These are phyloP conservation scores for Candida montana DNA, from an alignment of 805 yeast species.

Conservation along the genomic window DNA sequence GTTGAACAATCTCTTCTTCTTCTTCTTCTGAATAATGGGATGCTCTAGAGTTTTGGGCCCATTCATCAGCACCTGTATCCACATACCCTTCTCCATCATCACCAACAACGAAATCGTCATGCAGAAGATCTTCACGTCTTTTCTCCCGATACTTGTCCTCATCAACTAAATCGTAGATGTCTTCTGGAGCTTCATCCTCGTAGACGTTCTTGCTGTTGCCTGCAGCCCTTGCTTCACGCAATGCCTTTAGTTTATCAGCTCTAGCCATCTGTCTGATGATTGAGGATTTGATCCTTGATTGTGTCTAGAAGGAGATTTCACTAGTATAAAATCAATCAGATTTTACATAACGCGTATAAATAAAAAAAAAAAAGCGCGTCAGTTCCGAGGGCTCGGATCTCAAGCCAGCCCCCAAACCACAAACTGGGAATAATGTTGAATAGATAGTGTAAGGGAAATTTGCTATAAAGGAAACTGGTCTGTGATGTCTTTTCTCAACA, in stretches of 20 bases:
- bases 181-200: conserved; percentile 42
- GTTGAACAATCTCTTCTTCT: conserved; percentile 18
- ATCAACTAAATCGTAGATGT: conserved; percentile 83
- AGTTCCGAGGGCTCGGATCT: neutral
- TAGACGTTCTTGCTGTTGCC: conserved; percentile 35
- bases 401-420: neutral
- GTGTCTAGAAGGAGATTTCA: too few species aligned
- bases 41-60: conserved; percentile 55
- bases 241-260: conserved; percentile 49
- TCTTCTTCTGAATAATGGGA: conserved; percentile 51
- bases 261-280: conserved; percentile 28
- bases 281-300: too few species aligned
- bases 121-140: conserved; percentile 73
- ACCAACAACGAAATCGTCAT: conserved; percentile 91
- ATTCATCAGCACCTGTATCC: conserved; percentile 88
- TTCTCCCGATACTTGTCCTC: conserved; percentile 72
- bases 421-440: too few species aligned
- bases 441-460: too few species aligned
- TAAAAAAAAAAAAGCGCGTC: neutral
- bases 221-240: conserved; percentile 60
- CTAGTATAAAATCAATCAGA: neutral
- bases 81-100: conserved; percentile 93
- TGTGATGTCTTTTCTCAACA: conserved; percentile 25
- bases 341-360: too few species aligned
- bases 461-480: too few species aligned